Conservation (phyloP, 2,329 filamentous ascomycete genomes). For the Exophiala sp. region DNA sequence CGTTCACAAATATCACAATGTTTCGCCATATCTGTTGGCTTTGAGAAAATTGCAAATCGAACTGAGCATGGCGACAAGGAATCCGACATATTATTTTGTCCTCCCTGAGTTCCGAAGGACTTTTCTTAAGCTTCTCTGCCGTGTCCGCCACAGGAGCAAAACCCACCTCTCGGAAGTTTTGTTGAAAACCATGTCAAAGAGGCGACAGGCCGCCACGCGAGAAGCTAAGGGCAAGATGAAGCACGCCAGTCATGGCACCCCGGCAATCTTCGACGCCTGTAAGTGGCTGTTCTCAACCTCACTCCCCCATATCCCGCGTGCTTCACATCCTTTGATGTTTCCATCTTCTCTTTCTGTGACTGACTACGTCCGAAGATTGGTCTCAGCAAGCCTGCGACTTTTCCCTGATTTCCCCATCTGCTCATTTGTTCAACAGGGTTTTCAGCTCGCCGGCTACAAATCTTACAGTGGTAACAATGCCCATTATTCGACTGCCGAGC, state of each 20-base stretch:
- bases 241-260: slow-evolving; percentile 18
- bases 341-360: slow-evolving; percentile 6
- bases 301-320: neutral
- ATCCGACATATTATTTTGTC: neutral
- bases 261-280: slow-evolving; percentile 1
- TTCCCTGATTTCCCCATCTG: neutral
- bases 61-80: neutral
- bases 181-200: slow-evolving; percentile 2
- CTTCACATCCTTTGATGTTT: slow-evolving; percentile 9
- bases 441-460: neutral
- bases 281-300: slow-evolving; percentile 14
- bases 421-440: neutral
- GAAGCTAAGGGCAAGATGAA: slow-evolving; percentile 22
- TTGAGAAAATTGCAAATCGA: neutral
- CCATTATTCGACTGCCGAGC: slow-evolving; percentile 12
- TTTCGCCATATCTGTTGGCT: neutral
- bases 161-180: slow-evolving; percentile 21
- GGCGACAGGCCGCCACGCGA: slow-evolving; percentile 22
- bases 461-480: slow-evolving; percentile 8
- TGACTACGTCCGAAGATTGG: slow-evolving; percentile 16
- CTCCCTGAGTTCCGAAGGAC: neutral
- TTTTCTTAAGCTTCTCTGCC: neutral
- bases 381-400: slow-evolving; percentile 1
- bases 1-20: neutral
- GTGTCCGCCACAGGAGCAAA: neutral